Evolutionary conservation across 1,284 basidiomycete species (phyloP).

Genomic region (Phlebopus sp.): DNA sequence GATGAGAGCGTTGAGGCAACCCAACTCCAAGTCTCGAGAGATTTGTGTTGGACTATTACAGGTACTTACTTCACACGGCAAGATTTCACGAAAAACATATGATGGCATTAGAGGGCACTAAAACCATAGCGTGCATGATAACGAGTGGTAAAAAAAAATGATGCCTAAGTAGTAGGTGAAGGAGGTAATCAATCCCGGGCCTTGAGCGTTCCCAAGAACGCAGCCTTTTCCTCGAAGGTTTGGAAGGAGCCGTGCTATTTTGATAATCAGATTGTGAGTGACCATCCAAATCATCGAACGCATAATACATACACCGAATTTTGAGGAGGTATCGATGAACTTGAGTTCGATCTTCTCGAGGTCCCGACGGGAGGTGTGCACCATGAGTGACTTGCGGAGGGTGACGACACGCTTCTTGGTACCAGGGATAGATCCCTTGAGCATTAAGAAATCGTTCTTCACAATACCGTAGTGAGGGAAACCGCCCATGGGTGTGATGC

Average conservation of each 20-base stretch:
- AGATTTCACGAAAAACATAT: neutral
- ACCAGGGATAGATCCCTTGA: conserved; percentile 93
- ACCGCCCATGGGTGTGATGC: conserved; percentile 97
- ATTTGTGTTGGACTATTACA: neutral
- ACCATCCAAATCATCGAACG: neutral
- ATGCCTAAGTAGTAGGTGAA: conserved; percentile 32
- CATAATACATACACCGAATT: conserved; percentile 72
- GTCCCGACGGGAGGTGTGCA: conserved; percentile 83
- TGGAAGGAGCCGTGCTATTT: conserved; percentile 90
- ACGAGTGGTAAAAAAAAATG: conserved; percentile 34
- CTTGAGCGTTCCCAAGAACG: conserved; percentile 93
- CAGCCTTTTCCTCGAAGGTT: conserved; percentile 91
- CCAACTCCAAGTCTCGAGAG: conserved; percentile 14
- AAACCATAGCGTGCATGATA: conserved; percentile 37
- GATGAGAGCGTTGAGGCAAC: conserved; percentile 24
- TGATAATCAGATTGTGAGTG: conserved; percentile 8
- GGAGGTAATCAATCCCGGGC: conserved; percentile 53
- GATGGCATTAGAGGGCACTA: conserved; percentile 37
- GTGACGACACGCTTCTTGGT: conserved; percentile 98
- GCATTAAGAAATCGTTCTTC: conserved; percentile 97
- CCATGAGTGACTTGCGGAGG: conserved; percentile 86
- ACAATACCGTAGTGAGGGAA: conserved; percentile 99
- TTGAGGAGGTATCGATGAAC: conserved; percentile 98
- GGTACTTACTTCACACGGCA: neutral
- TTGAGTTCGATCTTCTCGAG: conserved; percentile 98